phyloP scores from a whole-genome alignment of 2,329 filamentous ascomycete genomes.

The Arthrobotrys entomopaga region DNA sequence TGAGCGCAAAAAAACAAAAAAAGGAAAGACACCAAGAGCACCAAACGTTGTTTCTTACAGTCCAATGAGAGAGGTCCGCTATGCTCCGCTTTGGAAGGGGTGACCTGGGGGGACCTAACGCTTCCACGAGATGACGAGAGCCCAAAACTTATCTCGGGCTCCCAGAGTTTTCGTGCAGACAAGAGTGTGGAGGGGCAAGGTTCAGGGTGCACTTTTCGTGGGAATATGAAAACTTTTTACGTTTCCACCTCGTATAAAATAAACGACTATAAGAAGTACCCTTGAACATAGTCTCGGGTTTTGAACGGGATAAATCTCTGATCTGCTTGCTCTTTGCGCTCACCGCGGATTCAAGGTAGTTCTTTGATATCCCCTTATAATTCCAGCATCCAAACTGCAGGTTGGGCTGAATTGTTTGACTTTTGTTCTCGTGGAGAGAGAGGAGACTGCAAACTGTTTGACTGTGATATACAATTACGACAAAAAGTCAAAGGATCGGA shows the following conservation, averaged over 20 bases:
- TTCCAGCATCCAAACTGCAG: too few relatives aligned
- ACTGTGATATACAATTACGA: neutral
- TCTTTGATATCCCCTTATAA: too few relatives aligned
- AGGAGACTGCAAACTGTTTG: too few relatives aligned
- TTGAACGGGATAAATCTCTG: too few relatives aligned
- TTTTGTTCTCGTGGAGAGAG: too few relatives aligned
- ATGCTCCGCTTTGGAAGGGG: constrained; percentile 33
- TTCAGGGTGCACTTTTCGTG: constrained; percentile 16
- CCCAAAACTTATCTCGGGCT: constrained; percentile 34
- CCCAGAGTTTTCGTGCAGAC: constrained; percentile 14
- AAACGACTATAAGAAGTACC: constrained; percentile 39
- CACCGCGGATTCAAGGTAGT: constrained; percentile 6
- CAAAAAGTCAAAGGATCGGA: constrained; percentile 21
- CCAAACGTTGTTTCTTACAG: constrained; percentile 21
- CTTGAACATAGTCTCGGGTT: constrained; percentile 11
- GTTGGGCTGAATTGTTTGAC: too few relatives aligned
- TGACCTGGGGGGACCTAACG: constrained; percentile 51
- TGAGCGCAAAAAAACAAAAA: constrained; percentile 32
- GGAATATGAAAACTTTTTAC: constrained; percentile 27
- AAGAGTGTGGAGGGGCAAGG: constrained; percentile 30
- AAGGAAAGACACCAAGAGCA: constrained; percentile 39
- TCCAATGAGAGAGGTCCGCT: constrained; percentile 18
- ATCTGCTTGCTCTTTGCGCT: constrained; percentile 33
- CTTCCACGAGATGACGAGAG: constrained; percentile 42
- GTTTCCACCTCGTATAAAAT: constrained; percentile 51